Conservation (phyloP, 495 filamentous ascomycete species). For the Penicillium waksmanii region DNA sequence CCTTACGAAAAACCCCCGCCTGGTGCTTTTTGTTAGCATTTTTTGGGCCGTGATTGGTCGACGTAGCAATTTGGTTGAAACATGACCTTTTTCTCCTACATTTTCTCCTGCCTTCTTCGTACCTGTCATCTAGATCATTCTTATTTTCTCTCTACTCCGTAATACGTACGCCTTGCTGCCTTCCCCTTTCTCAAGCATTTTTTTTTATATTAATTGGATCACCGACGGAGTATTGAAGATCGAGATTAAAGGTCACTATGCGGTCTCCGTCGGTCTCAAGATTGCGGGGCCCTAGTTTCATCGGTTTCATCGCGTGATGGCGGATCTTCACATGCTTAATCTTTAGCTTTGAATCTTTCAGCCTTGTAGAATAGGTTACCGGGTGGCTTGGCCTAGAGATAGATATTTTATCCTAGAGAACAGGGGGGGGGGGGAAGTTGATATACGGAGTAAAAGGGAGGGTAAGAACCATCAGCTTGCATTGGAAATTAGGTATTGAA, state of each 20-base stretch:
- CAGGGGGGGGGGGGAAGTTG: not conserved
- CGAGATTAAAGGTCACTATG: constrained; percentile 12
- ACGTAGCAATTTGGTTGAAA: constrained; percentile 26
- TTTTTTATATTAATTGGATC: not conserved
- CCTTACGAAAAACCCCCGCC: constrained; percentile 21
- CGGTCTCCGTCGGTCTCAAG: constrained; percentile 32
- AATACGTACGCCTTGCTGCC: not conserved
- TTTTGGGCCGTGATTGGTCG: constrained; percentile 11
- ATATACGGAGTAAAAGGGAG: not conserved
- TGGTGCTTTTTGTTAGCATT: constrained; percentile 16
- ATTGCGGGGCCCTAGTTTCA: constrained; percentile 20
- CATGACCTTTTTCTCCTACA: constrained; percentile 1
- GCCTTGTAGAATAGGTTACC: constrained; percentile 17
- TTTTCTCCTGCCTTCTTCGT: constrained; percentile 11
- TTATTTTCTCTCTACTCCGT: not conserved
- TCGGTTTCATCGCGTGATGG: constrained; percentile 17
- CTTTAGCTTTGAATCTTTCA: constrained; percentile 1
- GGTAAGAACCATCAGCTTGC: not conserved
- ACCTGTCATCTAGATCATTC: constrained; percentile 1
- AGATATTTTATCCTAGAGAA: constrained; percentile 8
- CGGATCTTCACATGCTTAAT: constrained; percentile 20
- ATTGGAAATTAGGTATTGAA: no score
- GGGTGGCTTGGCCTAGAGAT: constrained; percentile 21
- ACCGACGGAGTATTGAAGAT: not conserved
- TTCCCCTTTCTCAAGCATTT: not conserved